Conservation (phyloP, 1,284 basidiomycete genomes). For the Schizopora paradoxa region DNA sequence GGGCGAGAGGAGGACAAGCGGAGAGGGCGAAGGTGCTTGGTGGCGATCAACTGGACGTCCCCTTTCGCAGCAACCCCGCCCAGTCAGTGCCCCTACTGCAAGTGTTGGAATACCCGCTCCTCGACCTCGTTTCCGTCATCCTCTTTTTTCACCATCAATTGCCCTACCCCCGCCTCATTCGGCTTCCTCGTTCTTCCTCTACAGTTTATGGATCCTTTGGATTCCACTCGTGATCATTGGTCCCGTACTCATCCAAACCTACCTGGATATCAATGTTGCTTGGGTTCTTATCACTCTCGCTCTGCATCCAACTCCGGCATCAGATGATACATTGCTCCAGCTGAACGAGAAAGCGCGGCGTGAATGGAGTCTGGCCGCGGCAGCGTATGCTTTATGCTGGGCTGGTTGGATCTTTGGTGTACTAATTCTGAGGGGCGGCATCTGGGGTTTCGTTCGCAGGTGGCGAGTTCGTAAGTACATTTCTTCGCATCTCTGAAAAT, state of each 20-base stretch:
- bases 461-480: constrained; percentile 78
- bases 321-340: constrained; percentile 30
- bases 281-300: constrained; percentile 71
- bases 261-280: constrained; percentile 77
- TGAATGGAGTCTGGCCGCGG: constrained; percentile 73
- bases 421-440: too few relatives aligned
- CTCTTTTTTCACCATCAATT: too few relatives aligned
- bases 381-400: constrained; percentile 77
- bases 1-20: too few relatives aligned
- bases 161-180: too few relatives aligned
- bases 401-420: constrained; percentile 68
- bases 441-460: constrained; percentile 80
- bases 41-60: too few relatives aligned
- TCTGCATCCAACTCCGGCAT: constrained; percentile 60
- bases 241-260: constrained; percentile 69
- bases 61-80: too few relatives aligned
- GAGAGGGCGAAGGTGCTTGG: too few relatives aligned
- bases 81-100: too few relatives aligned
- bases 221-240: constrained; percentile 63
- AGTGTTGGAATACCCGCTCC: too few relatives aligned
- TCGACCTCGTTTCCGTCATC: too few relatives aligned
- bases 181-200: constrained; percentile 58
- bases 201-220: too few relatives aligned
- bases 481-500: constrained; percentile 1
- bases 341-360: constrained; percentile 40